These are phyloP conservation scores for Orbilia ellipsospora DNA, from an alignment of 2,329 filamentous ascomycete species.

Conservation along the genomic window DNA sequence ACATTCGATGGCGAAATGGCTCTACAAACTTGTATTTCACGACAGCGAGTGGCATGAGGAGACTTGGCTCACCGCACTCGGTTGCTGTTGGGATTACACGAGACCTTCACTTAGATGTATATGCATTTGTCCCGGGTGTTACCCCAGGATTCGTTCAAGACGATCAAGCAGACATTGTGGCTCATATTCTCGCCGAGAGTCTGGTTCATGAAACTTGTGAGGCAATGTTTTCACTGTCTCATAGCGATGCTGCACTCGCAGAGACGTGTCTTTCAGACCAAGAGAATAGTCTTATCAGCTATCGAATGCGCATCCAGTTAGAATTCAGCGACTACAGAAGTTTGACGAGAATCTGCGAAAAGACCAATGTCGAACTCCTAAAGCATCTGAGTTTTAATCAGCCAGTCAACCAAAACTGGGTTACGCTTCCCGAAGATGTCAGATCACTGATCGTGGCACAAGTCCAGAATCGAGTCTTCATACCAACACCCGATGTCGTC, in stretches of 20 bases:
- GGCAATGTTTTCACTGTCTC: constrained; percentile 58
- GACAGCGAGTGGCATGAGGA: constrained; percentile 38
- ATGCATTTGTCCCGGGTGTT: constrained; percentile 48
- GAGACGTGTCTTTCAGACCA: constrained; percentile 61
- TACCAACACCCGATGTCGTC: constrained; percentile 57
- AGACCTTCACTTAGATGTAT: constrained; percentile 44
- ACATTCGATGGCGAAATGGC: constrained; percentile 42
- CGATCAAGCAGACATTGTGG: constrained; percentile 34
- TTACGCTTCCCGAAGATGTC: constrained; percentile 59
- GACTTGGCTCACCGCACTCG: constrained; percentile 33
- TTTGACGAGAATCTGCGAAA: constrained; percentile 59
- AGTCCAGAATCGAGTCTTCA: constrained; percentile 59
- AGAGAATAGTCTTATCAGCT: constrained; percentile 59
- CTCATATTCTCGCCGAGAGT: constrained; percentile 59
- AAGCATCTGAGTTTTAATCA: constrained; percentile 61
- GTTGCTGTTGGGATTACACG: constrained; percentile 36
- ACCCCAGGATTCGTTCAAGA: constrained; percentile 36
- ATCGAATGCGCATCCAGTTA: constrained; percentile 61
- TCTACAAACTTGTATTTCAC: constrained; percentile 41
- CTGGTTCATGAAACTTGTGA: constrained; percentile 62
- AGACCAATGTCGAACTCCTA: constrained; percentile 61
- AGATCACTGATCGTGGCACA: constrained; percentile 60
- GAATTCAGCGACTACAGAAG: constrained; percentile 59
- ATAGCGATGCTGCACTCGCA: constrained; percentile 60
- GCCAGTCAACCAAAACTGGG: constrained; percentile 61